Base-by-base conservation (phyloP, 805 yeast species). In the Ogataea naganishii region DNA sequence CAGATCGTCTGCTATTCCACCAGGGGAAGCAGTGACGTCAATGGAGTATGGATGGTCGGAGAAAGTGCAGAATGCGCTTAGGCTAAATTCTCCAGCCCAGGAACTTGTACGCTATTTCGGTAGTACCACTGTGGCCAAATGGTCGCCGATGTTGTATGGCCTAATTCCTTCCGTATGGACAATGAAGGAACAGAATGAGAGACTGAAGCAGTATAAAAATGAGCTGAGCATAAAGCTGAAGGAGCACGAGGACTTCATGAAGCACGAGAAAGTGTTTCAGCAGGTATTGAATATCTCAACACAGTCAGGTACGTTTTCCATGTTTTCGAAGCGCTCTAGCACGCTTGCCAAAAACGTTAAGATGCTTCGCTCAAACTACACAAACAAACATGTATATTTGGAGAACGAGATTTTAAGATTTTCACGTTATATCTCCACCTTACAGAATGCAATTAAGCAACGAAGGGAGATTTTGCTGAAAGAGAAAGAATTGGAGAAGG, bases 11-110 rank as follows among this genome's bases (percentile, higher is more conserved):
- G 79, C 86, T 11, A 77, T 83, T 14, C 95, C 95, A 3, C 65
- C 75, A 0, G 81, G 77, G 44, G 79, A 75, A 32, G 75, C 80
- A 38, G 64, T 82, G 19, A 75, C 85, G 2, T 76, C 89, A 5
- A 69, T 77, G 35, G 94, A 86, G 49, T 85, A 74, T 48, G 95
- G 95, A 3, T 85, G 95, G 95, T 63, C 65, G 17, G 48, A 35
- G n/a, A 40, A 37, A 14, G 13, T 49, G 19, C 13, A 43, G 7
- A 18, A 21, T 8, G 15, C 27, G 10, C 6, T 36, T 2, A n/a
- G n/a, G n/a, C n/a, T n/a, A n/a, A 24, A 30, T 11, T 3, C 12
- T n/a, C 14, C 26, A 18, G 34, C 49, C 22, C 47, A 44, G 18
- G 51, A 47, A 14, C 22, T 40, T 6, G 43, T 41, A 16, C 20